Conservation (phyloP, 73 alveolate species). For the Paramecium caudatum region DNA sequence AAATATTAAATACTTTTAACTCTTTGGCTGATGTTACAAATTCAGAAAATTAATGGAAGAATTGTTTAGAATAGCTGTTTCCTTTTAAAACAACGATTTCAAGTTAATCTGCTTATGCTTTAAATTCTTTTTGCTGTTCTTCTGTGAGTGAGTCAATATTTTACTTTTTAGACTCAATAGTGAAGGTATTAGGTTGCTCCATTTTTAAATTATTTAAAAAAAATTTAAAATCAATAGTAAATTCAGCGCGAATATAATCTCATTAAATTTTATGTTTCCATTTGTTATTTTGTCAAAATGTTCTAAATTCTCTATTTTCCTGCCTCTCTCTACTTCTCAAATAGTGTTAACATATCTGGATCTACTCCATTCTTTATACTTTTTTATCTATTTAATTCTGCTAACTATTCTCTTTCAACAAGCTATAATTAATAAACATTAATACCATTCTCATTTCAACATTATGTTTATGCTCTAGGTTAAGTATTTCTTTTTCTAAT, state of each 20-base stretch:
- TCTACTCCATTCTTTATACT: neutral
- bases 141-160: slow-evolving; percentile 45
- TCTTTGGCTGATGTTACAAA: slow-evolving; percentile 33
- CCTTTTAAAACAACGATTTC: slow-evolving; percentile 69
- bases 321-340: slow-evolving; percentile 17
- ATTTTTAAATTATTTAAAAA: slow-evolving; percentile 68
- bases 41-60: slow-evolving; percentile 67
- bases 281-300: neutral
- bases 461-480: slow-evolving; percentile 3
- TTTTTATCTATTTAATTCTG: slow-evolving; percentile 40
- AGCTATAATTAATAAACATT: neutral
- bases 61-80: slow-evolving; percentile 72
- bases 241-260: neutral
- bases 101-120: neutral
- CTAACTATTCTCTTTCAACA: slow-evolving; percentile 7
- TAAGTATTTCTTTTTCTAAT: too few relatives aligned
- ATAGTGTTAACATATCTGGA: neutral
- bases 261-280: neutral
- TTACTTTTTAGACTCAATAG: slow-evolving; percentile 38
- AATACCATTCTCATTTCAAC: slow-evolving; percentile 32
- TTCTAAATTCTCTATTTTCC: neutral
- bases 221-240: neutral
- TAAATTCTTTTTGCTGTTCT: slow-evolving; percentile 35
- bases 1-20: neutral
- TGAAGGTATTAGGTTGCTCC: slow-evolving; percentile 34